Base-by-base conservation (phyloP, 371 early-diverging fungal genomes). In the Mortierella polycephala region DNA sequence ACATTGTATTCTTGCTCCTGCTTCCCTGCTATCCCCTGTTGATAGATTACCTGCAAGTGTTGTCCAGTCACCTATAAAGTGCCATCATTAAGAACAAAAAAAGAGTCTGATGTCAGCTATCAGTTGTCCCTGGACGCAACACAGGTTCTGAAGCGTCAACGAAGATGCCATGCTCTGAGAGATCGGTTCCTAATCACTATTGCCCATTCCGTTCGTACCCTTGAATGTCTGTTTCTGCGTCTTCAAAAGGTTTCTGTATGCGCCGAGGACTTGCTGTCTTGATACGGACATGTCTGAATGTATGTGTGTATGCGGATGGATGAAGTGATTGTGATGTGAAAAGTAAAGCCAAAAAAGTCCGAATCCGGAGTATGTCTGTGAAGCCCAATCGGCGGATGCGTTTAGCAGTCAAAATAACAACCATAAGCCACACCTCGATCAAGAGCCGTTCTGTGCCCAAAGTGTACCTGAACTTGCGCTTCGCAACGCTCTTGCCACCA, bases 191-290 rank as follows among this genome's bases (percentile, higher is more conserved):
- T 30, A 30, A 30, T 30, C 30, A 30, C 30, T 30, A 30, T 30
- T 30, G 30, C 30, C 30, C 30, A 42, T 14, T 18, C 40, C n/a
- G 10, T 52, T 47, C 42, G 11, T 75, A 67, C 81, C 81, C 55
- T 69, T 67, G 67, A 83, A 83, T 8, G 82, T 77, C 62, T 69
- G 75, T 57, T 51, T 67, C 55, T 82, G 82, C 12, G 71, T 70
- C 61, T 62, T 72, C 42, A 83, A 63, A 30, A 83, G 75, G 59
- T 68, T 71, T 40, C 67, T 82, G 79, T 83, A 83, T 23, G 79
- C 71, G 11, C 62, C 64, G 69, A 82, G 70, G 44, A 67, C 74
- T 44, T 74, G 79, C 11, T 68, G 73, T 57, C 69, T 74, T 74
- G 79, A 51, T 52, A 66, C 70, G 53, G 73, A 64, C 69, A 76